A percentile compares a stretch with the other conserved stretches of the same genome.
These are phyloP conservation scores for Xylaria sp. DNA, from an alignment of 2,329 filamentous ascomycete species.

Conservation along the genomic window DNA sequence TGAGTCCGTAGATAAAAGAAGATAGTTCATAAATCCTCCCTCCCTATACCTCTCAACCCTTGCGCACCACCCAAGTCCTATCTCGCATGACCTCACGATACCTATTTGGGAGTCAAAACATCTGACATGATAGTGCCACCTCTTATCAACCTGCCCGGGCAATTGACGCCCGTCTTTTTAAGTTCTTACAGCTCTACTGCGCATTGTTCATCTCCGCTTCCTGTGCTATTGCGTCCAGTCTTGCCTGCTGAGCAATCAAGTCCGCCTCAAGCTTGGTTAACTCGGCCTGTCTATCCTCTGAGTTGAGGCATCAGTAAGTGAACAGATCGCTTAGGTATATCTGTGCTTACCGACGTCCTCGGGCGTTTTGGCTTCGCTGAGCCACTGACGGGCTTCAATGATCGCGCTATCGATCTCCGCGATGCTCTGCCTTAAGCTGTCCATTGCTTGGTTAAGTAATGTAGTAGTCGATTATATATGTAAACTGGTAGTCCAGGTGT, in stretches of 20 bases:
- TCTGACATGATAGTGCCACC: not conserved
- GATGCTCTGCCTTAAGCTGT: conserved; percentile 32
- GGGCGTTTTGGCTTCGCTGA: conserved; percentile 32
- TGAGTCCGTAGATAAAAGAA: conserved; percentile 14
- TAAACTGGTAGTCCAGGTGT: not conserved
- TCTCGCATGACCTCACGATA: not conserved
- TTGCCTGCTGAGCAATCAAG: conserved; percentile 28
- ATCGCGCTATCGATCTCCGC: conserved; percentile 36
- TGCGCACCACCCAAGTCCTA: not conserved
- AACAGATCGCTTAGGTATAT: not conserved
- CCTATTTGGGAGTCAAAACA: not conserved
- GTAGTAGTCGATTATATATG: conserved; percentile 5
- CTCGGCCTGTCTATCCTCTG: conserved; percentile 29
- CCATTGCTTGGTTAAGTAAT: conserved; percentile 25
- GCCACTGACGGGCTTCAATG: conserved; percentile 37
- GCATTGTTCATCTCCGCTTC: conserved; percentile 7
- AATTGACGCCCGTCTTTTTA: not conserved
- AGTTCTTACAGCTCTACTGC: not conserved
- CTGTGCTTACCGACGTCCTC: conserved; percentile 27
- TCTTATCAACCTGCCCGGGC: not conserved
- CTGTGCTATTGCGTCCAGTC: conserved; percentile 21
- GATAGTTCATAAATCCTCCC: conserved; percentile 3
- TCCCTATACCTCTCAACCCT: not conserved
- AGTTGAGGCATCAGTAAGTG: conserved; percentile 15
- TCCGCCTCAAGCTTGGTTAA: conserved; percentile 31